Conservation (phyloP, 805 yeast genomes). For the Torulaspora microellipsoides region DNA sequence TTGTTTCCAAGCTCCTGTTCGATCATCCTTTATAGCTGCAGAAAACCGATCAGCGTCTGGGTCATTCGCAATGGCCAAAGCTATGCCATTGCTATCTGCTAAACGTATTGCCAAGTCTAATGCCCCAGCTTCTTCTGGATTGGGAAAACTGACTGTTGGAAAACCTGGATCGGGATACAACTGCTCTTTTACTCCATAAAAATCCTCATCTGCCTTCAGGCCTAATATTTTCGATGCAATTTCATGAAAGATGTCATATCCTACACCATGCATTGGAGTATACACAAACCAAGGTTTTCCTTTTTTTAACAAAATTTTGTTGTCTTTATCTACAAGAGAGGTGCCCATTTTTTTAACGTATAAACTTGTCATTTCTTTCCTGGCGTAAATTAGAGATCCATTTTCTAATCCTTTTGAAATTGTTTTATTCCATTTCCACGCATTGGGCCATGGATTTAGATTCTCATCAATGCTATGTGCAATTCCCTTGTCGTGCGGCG, state of each 20-base stretch:
- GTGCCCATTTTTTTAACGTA: slow-evolving; percentile 39
- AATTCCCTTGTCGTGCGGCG: slow-evolving; percentile 80
- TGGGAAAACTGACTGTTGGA: slow-evolving; percentile 84
- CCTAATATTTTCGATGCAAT: slow-evolving; percentile 31
- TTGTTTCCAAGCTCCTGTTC: slow-evolving; percentile 58
- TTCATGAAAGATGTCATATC: slow-evolving; percentile 52
- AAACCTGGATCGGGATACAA: slow-evolving; percentile 76
- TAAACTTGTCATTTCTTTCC: slow-evolving; percentile 38
- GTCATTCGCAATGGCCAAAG: slow-evolving; percentile 79
- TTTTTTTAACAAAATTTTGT: neutral
- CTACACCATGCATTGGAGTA: slow-evolving; percentile 97
- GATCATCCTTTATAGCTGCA: slow-evolving; percentile 52
- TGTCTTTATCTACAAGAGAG: slow-evolving; percentile 32
- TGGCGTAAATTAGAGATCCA: slow-evolving; percentile 37
- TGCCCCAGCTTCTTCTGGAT: slow-evolving; percentile 95
- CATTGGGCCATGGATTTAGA: slow-evolving; percentile 53
- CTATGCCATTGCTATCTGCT: slow-evolving; percentile 45
- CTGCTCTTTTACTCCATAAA: slow-evolving; percentile 56
- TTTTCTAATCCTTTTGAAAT: slow-evolving; percentile 28
- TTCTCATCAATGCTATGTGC: slow-evolving; percentile 59
- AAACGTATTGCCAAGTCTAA: slow-evolving; percentile 59
- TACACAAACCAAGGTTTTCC: slow-evolving; percentile 54
- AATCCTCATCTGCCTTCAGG: slow-evolving; percentile 36
- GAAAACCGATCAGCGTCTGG: slow-evolving; percentile 97
- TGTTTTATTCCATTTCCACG: slow-evolving; percentile 44